Percentiles rank a stretch among this genome's conserved stretches.
These are phyloP conservation scores for Pichia sp. DNA, from an alignment of 1,139 yeast species.

Conservation along the genomic window DNA sequence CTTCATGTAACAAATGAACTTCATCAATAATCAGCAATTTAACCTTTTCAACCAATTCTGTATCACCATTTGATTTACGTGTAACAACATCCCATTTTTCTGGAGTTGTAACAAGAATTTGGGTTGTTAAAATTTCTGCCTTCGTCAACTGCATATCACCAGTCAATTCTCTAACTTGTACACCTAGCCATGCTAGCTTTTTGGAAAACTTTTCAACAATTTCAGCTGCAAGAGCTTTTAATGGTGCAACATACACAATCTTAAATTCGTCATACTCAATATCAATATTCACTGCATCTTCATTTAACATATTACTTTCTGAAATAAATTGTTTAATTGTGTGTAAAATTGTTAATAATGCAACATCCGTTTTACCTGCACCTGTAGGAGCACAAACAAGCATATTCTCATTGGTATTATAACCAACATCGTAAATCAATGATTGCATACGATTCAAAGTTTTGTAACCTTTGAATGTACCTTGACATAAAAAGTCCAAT, in stretches of 20 bases:
- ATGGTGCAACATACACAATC: slow-evolving; percentile 90
- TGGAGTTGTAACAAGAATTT: slow-evolving; percentile 91
- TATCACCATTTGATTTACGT: slow-evolving; percentile 75
- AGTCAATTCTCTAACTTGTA: slow-evolving; percentile 81
- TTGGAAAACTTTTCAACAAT: slow-evolving; percentile 84
- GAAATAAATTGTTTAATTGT: slow-evolving; percentile 64
- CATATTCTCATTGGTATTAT: slow-evolving; percentile 91
- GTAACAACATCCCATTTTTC: slow-evolving; percentile 99
- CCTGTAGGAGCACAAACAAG: slow-evolving; percentile 99
- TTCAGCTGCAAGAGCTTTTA: slow-evolving; percentile 96
- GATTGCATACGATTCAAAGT: slow-evolving; percentile 86
- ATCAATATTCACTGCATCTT: slow-evolving; percentile 49
- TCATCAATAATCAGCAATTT: slow-evolving; percentile 87
- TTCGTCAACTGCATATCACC: slow-evolving; percentile 95
- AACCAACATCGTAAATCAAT: slow-evolving; percentile 85
- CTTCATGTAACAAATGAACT: slow-evolving; percentile 94
- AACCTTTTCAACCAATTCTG: slow-evolving; percentile 78
- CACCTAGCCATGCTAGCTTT: slow-evolving; percentile 77
- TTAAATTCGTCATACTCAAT: slow-evolving; percentile 80
- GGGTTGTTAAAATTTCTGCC: slow-evolving; percentile 77
- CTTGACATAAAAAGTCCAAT: slow-evolving; percentile 71
- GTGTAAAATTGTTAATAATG: slow-evolving; percentile 73
- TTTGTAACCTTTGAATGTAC: slow-evolving; percentile 75
- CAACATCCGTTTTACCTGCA: slow-evolving; percentile 98
- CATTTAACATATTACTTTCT: slow-evolving; percentile 33